Base-by-base conservation (phyloP, 306 rosid species). In the Cicer cuneatum region DNA sequence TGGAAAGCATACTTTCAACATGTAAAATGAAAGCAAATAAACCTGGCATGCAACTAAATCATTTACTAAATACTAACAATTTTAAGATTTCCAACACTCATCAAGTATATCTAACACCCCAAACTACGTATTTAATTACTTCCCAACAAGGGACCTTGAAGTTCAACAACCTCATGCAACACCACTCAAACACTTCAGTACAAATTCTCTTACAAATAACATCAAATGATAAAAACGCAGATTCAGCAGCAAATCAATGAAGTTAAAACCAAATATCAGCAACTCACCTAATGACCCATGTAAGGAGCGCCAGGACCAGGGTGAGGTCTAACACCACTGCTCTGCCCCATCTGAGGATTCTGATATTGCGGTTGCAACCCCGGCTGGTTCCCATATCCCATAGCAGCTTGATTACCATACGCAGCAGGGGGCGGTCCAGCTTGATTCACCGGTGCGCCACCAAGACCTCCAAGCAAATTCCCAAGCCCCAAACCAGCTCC, bases 341-440 rank as follows among this genome's bases (percentile, higher is more conserved):
- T 65, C 80, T 86, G 93, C 18, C 90, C 90, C 89, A 86, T 74
- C 73, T 89, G 93, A 43, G 93, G 90, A 74, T 89, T 89, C 86
- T 84, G 90, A 76, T 89, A 89, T 0, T 78, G 87, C 7, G 66
- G 86, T 73, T 89, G 93, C 90, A 89, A 78, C 62, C 78, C 86
- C 0, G 83, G 90, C 19, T 89, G 93, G 71, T 78, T 83, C 24
- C 90, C 93, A 73, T 89, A 89, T 18, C 79, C 61, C 83, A 83
- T 83, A 8, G 85, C 74, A 63, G 89, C 79, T 78, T 86, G 93
- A 60, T 74, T 86, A 9, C 74, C 87, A 53, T 86, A 89, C 0
- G 82, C 87, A 6, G 82, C 86, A 7, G 83, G 89, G 5, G 89
- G 89, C 0, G 86, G 89, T 11, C 72, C 89, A 3, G 74, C 76